phyloP scores from a whole-genome alignment of 2,329 filamentous ascomycete species.

The Akanthomyces muscarius region DNA sequence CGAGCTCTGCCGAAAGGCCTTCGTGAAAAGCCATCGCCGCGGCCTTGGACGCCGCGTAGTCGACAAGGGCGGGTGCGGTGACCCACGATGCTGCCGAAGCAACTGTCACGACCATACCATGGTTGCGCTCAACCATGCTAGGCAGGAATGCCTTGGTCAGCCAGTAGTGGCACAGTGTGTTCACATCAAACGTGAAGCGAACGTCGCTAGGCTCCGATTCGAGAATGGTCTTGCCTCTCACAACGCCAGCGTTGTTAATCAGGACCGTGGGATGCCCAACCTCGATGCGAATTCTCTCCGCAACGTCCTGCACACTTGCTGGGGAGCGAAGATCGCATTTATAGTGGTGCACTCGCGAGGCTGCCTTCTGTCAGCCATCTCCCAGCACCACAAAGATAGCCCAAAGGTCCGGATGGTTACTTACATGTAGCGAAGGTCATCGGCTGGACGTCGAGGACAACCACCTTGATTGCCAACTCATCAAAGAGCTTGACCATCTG shows the following conservation, averaged over 20 bases:
- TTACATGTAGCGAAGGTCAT: conserved; percentile 50
- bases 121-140: conserved; percentile 56
- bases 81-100: conserved; percentile 61
- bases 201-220: conserved; percentile 54
- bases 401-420: conserved; percentile 11
- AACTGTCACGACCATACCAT: conserved; percentile 70
- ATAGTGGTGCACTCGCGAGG: conserved; percentile 60
- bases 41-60: conserved; percentile 65
- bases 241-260: conserved; percentile 69
- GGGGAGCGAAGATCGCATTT: conserved; percentile 65
- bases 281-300: conserved; percentile 47
- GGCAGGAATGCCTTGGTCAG: conserved; percentile 65
- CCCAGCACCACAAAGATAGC: no score
- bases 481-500: conserved; percentile 62
- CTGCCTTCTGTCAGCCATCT: conserved; percentile 21
- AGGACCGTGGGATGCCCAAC: conserved; percentile 65
- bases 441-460: conserved; percentile 66
- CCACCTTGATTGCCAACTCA: conserved; percentile 61
- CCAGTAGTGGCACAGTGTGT: conserved; percentile 64
- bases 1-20: conserved; percentile 55
- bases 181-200: conserved; percentile 67
- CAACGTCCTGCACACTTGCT: conserved; percentile 47
- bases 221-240: conserved; percentile 58
- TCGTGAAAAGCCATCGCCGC: conserved; percentile 66
- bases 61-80: conserved; percentile 59